Base-by-base conservation (phyloP, 2,329 filamentous ascomycete genomes). In the Dactylellina parvicollis region DNA sequence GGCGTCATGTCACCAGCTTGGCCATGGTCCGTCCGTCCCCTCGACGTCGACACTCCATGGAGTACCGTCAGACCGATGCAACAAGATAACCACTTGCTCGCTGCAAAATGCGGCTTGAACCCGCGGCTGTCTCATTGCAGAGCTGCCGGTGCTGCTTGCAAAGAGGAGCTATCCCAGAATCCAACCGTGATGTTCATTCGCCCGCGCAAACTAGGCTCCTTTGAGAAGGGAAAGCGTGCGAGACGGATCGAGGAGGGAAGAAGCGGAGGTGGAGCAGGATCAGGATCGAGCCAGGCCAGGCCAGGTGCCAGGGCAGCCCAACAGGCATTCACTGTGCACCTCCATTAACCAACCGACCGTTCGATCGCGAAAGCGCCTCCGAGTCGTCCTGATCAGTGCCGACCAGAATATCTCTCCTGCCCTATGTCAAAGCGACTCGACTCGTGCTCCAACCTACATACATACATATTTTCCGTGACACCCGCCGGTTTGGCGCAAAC, bases 201-300 rank as follows among this genome's bases (percentile, higher is more conserved):
- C 47, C 26, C 36, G 14, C 26, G 10, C 32, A 34, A 50, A 26
- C 54, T 67, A 67, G 30, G 18, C 61, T 49, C 34, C 22, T 57
- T 66, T 34, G 14, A 57, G 52, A 18, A 40, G 8, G 18, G 26
- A 54, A 42, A 28, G 40, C 44, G 32, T 44, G 32, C 42, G 52
- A 44, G 44, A 46, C 52, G 52, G 62, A 67, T 67, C 62, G 44
- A 59, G 61, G 36, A 64, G 50, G 61, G 49, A 56, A 47, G 50
- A 66, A 56, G 61, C 61, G 61, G 50, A n/a, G 46, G 59, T 61
- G 57, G 57, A 61, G 32, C 57, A 26, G 14, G 46, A 26, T 50
- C 7, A 20, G 24, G 28, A 28, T 32, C 60, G 49, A 65, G 38
- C 30, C 49, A 14, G 20, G 32, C 22, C 40, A 32, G 54, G 36